Evolutionary conservation across 345 rosid species (phyloP).

Genomic region (Rhodamnia argentea): DNA sequence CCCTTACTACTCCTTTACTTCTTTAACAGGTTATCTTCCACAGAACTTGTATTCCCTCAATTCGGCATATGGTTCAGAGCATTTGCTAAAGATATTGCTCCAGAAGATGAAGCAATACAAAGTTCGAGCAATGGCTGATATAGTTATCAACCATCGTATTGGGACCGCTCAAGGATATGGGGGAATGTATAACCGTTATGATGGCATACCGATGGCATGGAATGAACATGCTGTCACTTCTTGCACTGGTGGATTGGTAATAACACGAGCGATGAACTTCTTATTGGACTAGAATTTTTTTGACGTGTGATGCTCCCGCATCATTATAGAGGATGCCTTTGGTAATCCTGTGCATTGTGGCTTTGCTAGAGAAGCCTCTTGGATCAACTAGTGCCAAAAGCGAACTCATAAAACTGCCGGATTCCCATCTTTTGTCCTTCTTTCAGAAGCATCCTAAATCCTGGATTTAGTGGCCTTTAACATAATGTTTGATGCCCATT

Average conservation of each 20-base stretch:
- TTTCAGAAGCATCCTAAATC: neutral
- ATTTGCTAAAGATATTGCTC: constrained; percentile 48
- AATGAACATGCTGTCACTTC: constrained; percentile 80
- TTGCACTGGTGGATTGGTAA: constrained; percentile 85
- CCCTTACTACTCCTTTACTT: neutral
- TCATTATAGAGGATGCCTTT: neutral
- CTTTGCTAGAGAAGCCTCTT: neutral
- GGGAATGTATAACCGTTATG: constrained; percentile 78
- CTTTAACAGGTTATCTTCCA: constrained; percentile 68
- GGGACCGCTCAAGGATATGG: constrained; percentile 81
- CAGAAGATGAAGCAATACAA: constrained; percentile 62
- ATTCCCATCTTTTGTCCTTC: neutral
- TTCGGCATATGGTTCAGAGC: constrained; percentile 83
- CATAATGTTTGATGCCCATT: neutral
- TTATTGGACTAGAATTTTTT: neutral
- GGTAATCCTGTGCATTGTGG: neutral
- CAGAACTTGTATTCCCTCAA: constrained; percentile 72
- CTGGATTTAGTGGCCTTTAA: neutral
- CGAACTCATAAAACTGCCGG: neutral
- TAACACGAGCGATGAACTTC: neutral
- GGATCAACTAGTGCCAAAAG: neutral
- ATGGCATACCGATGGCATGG: constrained; percentile 81
- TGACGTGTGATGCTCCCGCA: neutral
- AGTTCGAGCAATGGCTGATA: constrained; percentile 92
- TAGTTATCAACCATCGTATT: constrained; percentile 86